phyloP scores from a whole-genome alignment of 1,284 basidiomycete genomes.

The Irpex sp. region DNA sequence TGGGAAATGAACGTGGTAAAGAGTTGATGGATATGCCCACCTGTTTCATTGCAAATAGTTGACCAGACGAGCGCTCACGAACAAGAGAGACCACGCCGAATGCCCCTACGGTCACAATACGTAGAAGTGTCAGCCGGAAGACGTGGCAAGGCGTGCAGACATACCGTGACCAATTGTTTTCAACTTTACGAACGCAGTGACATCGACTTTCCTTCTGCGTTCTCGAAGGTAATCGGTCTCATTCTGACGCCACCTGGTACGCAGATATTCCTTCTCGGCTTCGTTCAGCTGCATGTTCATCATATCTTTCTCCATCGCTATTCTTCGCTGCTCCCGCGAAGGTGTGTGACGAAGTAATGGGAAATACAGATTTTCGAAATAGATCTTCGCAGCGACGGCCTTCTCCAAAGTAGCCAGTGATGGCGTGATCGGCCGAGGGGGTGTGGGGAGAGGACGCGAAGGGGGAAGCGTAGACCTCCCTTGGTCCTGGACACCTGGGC shows the following conservation, averaged over 20 bases:
- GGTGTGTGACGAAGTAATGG: slow-evolving; percentile 82
- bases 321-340: slow-evolving; percentile 79
- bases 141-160: slow-evolving; percentile 22
- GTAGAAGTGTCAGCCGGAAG: slow-evolving; percentile 8
- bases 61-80: slow-evolving; percentile 73
- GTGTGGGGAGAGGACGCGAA: slow-evolving; percentile 33
- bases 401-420: slow-evolving; percentile 91
- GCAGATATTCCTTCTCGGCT: slow-evolving; percentile 66
- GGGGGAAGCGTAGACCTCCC: slow-evolving; percentile 24
- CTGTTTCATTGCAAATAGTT: slow-evolving; percentile 96
- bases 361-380: slow-evolving; percentile 96
- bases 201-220: slow-evolving; percentile 77
- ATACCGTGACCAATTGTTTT: slow-evolving; percentile 95
- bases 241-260: slow-evolving; percentile 79
- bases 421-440: slow-evolving; percentile 64
- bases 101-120: slow-evolving; percentile 56
- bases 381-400: slow-evolving; percentile 89
- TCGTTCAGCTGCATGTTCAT: slow-evolving; percentile 68
- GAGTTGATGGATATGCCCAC: slow-evolving; percentile 35
- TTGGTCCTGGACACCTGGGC: slow-evolving; percentile 22
- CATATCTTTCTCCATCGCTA: slow-evolving; percentile 89
- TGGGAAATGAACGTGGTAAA: slow-evolving; percentile 13
- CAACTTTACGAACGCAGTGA: slow-evolving; percentile 83
- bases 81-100: slow-evolving; percentile 97
- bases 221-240: slow-evolving; percentile 90